Evolutionary conservation across 2,329 filamentous ascomycete genomes (phyloP), one percentile per base, ranked within the genome.

Genomic region (Fusarium subglutinans): DNA sequence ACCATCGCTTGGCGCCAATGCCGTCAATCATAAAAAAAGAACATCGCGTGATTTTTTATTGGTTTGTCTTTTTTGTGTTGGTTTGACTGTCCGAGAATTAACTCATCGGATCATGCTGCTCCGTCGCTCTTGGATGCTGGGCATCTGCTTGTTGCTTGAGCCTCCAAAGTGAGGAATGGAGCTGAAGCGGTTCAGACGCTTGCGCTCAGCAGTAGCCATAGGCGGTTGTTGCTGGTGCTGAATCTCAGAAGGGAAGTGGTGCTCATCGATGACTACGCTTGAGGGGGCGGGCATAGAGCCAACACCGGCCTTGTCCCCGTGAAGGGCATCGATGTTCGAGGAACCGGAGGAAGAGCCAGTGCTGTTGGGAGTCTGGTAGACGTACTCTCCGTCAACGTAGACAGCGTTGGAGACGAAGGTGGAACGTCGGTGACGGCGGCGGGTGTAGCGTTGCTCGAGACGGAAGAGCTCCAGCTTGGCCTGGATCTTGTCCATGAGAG

Each of bases 351-450:
- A 90, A 24, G 88, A 90, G 63, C 89, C 89, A 3, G 89, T 90
- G 59, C 86, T 85, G 82, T 83, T 87, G 72, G 90, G 89, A 1
- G 87, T 90, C 80, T 91, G 88, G 87, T 95, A 97, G 82, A 98
- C 88, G 86, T 98, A 98, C 86, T 98, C 96, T 84, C 95, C 96
- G 81, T 98, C 94, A 74, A 98, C 93, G 83, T 98, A 98, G 82
- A 94, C 89, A 37, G 95, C 96, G 79, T 94, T 95, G 80, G 93
- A 95, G 80, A 93, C 91, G 83, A 97, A 98, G 69, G 94, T 96
- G 62, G 92, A 95, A 82, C 96, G 94, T 78, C 96, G 94, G 78
- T 91, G 85, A 79, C 96, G 94, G 81, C 94, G 93, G 79, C 93
- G 93, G 58, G 95, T 97, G 87, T 98, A 98, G 79, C 94, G 93